Conservation (phyloP, 495 filamentous ascomycete genomes). For the Physcia stellaris region DNA sequence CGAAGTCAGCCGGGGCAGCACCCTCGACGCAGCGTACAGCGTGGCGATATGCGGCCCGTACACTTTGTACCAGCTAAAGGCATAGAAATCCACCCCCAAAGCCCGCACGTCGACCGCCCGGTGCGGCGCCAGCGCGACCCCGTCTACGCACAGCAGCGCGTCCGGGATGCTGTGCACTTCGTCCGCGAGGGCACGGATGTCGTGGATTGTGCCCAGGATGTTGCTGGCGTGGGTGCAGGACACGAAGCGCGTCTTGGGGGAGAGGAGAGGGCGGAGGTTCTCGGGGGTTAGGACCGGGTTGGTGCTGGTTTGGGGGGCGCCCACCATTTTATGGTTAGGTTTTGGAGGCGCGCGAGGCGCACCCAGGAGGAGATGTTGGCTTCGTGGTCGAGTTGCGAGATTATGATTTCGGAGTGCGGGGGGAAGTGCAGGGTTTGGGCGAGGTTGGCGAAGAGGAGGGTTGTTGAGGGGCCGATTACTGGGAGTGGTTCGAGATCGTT, state of each 20-base stretch:
- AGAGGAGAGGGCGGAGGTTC: conserved; percentile 40
- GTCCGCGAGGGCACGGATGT: conserved; percentile 40
- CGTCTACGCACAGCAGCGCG: conserved; percentile 41
- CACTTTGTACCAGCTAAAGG: conserved; percentile 63
- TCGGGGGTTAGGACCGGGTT: conserved; percentile 41
- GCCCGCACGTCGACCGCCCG: conserved; percentile 48
- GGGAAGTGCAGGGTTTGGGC: conserved; percentile 44
- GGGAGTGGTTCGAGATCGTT: conserved; percentile 13
- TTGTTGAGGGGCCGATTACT: conserved; percentile 56
- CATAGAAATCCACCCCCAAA: conserved; percentile 58
- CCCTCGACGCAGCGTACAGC: conserved; percentile 42
- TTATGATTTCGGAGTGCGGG: conserved; percentile 46
- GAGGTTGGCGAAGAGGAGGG: conserved; percentile 60
- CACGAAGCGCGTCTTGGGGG: conserved; percentile 46
- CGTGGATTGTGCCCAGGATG: conserved; percentile 55
- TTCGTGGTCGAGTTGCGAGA: conserved; percentile 59
- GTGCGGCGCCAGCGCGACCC: conserved; percentile 59
- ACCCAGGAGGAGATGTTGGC: conserved; percentile 60
- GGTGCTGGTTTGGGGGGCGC: conserved; percentile 21
- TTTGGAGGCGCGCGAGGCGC: conserved; percentile 39
- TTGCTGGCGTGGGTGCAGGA: conserved; percentile 58
- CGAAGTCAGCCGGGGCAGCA: conserved; percentile 34
- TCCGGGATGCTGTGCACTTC: conserved; percentile 35
- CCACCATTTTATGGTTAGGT: conserved; percentile 57
- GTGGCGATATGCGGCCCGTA: conserved; percentile 59